Evolutionary conservation across 176 grass and related monocot species (phyloP).

Genomic region (Urochloa ruziziensis): DNA sequence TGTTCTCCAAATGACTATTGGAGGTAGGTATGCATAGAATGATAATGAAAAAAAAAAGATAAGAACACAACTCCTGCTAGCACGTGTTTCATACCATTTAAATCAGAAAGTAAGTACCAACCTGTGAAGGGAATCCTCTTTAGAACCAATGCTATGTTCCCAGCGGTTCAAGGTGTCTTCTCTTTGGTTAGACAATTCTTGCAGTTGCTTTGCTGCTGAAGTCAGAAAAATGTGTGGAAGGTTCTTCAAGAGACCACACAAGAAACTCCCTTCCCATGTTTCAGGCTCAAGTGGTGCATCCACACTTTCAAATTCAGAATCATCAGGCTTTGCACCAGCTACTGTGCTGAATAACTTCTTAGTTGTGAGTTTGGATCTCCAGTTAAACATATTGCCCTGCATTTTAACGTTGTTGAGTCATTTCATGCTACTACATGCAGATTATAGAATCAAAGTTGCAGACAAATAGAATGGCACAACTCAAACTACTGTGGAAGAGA

Average conservation of each 20-base stretch:
- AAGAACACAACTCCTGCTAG: not conserved
- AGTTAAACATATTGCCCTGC: slow-evolving; percentile 33
- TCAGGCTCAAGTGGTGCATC: slow-evolving; percentile 61
- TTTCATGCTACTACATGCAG: not conserved
- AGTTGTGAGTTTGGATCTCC: slow-evolving; percentile 20
- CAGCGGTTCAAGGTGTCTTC: slow-evolving; percentile 48
- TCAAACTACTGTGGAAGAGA: not conserved
- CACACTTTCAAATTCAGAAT: slow-evolving; percentile 50
- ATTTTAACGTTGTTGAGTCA: slow-evolving; percentile 18
- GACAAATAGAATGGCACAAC: not conserved
- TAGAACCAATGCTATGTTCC: slow-evolving; percentile 58
- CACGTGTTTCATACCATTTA: not conserved
- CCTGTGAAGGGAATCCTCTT: slow-evolving; percentile 61
- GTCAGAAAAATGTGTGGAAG: slow-evolving; percentile 49
- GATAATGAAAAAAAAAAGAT: not conserved
- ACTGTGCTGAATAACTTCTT: slow-evolving; percentile 28
- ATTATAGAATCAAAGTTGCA: not conserved
- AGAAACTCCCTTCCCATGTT: slow-evolving; percentile 55
- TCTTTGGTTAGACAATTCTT: slow-evolving; percentile 56
- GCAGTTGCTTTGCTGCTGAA: slow-evolving; percentile 53
- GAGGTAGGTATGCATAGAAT: not conserved
- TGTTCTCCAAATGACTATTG: not conserved
- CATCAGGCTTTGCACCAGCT: slow-evolving; percentile 44
- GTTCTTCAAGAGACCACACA: slow-evolving; percentile 64
- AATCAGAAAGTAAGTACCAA: slow-evolving; percentile 20